phyloP scores from a whole-genome alignment of 495 filamentous ascomycete species.

The Cercophora scortea region DNA sequence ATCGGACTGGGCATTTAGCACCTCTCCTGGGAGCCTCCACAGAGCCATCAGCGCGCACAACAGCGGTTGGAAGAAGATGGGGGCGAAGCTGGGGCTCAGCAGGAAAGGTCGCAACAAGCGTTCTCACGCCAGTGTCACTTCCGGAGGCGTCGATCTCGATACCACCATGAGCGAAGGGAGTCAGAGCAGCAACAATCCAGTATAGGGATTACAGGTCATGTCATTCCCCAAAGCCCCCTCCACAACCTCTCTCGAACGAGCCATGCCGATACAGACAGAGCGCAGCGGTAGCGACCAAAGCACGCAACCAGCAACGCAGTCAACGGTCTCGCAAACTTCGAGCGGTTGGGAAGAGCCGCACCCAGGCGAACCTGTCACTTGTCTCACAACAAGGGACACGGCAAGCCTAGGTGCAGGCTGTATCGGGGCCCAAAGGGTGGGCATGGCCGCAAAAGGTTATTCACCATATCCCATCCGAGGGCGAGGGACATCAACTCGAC shows the following conservation, averaged over 20 bases:
- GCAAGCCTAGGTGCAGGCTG: conserved; percentile 20
- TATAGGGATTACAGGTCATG: conserved; percentile 51
- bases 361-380: conserved; percentile 33
- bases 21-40: conserved; percentile 43
- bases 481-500: conserved; percentile 15
- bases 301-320: conserved; percentile 8
- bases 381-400: conserved; percentile 19
- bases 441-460: conserved; percentile 48
- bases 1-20: conserved; percentile 46
- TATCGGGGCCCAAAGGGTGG: conserved; percentile 32
- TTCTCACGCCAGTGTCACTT: conserved; percentile 28
- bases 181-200: conserved; percentile 27
- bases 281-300: conserved; percentile 5
- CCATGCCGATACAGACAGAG: conserved; percentile 11
- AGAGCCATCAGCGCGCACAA: conserved; percentile 41
- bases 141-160: conserved; percentile 19
- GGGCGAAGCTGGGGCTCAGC: conserved; percentile 64
- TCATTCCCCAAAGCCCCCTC: conserved; percentile 31
- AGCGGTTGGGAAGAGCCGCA: conserved; percentile 40
- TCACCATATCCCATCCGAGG: conserved; percentile 12
- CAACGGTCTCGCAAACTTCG: conserved; percentile 10
- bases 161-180: conserved; percentile 17
- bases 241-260: conserved; percentile 12
- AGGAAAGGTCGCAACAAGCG: conserved; percentile 43
- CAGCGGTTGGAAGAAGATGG: conserved; percentile 79